A percentile compares a stretch with the other conserved stretches of the same genome.
These are phyloP conservation scores for Stachybotrys echinatus DNA, from an alignment of 2,329 filamentous ascomycete species.

Conservation along the genomic window DNA sequence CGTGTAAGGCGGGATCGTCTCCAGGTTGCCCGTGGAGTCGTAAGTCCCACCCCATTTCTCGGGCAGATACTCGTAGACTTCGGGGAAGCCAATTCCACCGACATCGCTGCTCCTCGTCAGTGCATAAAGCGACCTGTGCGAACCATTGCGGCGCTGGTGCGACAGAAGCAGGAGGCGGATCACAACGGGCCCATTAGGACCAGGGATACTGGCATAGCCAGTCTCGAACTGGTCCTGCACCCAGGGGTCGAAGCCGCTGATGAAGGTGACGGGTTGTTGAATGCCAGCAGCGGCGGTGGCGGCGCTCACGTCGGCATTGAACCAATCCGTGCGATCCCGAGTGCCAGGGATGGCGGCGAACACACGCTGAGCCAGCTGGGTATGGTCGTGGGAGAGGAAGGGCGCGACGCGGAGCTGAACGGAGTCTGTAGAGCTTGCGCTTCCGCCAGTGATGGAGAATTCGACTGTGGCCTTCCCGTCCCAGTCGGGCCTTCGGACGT, in stretches of 20 bases:
- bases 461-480: constrained; percentile 18
- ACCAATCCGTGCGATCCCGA: neutral
- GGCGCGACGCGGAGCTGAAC: constrained; percentile 28
- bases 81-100: neutral
- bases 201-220: constrained; percentile 32
- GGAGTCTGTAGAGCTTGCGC: constrained; percentile 11
- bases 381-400: constrained; percentile 28
- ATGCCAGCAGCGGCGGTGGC: neutral
- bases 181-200: constrained; percentile 21
- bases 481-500: constrained; percentile 18
- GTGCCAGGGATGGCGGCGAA: neutral
- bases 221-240: constrained; percentile 34
- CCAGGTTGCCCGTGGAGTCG: constrained; percentile 26
- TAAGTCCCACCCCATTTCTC: constrained; percentile 6
- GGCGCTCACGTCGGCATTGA: constrained; percentile 1
- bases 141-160: neutral
- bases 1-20: constrained; percentile 28
- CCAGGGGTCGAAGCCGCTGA: constrained; percentile 24
- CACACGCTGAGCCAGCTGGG: constrained; percentile 20
- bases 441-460: constrained; percentile 22
- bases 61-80: neutral
- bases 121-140: neutral
- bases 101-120: neutral
- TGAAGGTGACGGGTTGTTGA: constrained; percentile 1
- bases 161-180: constrained; percentile 23